These are phyloP conservation scores for Fusarium goolgardi DNA, from an alignment of 2,329 filamentous ascomycete genomes.

Conservation along the genomic window DNA sequence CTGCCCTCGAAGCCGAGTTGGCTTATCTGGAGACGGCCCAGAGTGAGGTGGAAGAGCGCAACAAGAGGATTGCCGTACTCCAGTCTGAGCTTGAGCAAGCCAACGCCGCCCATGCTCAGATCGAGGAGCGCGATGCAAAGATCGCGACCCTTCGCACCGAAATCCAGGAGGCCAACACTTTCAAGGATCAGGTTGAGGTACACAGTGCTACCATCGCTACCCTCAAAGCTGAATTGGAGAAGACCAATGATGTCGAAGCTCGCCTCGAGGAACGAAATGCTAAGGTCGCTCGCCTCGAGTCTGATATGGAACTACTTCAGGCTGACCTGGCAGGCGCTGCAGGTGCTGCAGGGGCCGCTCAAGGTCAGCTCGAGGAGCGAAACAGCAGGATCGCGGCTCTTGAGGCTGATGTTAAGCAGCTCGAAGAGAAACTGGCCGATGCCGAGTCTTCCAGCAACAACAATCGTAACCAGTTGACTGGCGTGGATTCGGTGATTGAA, in stretches of 20 bases:
- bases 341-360: conserved; percentile 30
- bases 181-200: conserved; percentile 36
- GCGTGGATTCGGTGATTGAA: conserved; percentile 49
- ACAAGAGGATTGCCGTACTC: conserved; percentile 35
- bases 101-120: conserved; percentile 14
- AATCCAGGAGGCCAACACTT: conserved; percentile 29
- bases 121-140: conserved; percentile 35
- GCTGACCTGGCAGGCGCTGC: conserved; percentile 36
- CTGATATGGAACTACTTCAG: conserved; percentile 52
- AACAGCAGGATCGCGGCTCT: conserved; percentile 58
- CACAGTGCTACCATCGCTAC: conserved; percentile 36
- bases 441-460: conserved; percentile 56
- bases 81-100: conserved; percentile 51
- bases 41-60: conserved; percentile 37
- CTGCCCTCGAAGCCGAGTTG: conserved; percentile 36
- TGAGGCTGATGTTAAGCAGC: conserved; percentile 51
- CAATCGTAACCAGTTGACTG: conserved; percentile 49
- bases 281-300: conserved; percentile 41
- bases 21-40: conserved; percentile 33
- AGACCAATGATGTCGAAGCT: conserved; percentile 26
- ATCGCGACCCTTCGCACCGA: conserved; percentile 31
- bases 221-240: conserved; percentile 39
- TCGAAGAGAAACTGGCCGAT: conserved; percentile 43
- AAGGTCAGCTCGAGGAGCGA: conserved; percentile 51
- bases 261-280: conserved; percentile 39